Percentiles rank a stretch among this genome's conserved stretches.
These are phyloP conservation scores for Rhexocercosporidium sp. DNA, from an alignment of 2,329 filamentous ascomycete species.

Conservation along the genomic window DNA sequence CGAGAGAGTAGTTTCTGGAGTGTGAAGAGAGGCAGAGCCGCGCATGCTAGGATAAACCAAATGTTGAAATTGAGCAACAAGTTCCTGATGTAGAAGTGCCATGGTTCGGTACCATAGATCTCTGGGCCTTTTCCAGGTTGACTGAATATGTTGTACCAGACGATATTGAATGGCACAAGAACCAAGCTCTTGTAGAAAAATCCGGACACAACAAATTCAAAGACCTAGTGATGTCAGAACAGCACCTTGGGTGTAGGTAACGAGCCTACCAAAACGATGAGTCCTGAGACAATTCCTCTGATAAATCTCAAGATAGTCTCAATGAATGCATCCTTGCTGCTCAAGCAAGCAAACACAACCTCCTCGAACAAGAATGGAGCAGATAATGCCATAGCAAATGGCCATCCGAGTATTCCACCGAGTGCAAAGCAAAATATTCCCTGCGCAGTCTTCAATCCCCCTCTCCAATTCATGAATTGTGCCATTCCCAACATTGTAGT, in stretches of 20 bases:
- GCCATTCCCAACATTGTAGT: conserved; percentile 83
- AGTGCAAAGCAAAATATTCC: conserved; percentile 92
- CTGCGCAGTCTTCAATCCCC: conserved; percentile 76
- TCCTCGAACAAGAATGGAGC: conserved; percentile 85
- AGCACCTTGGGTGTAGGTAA: no score
- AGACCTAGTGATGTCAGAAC: conserved; percentile 53
- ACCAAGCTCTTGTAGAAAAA: conserved; percentile 84
- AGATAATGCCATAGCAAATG: conserved; percentile 84
- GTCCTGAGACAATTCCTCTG: conserved; percentile 62
- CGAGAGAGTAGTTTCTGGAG: conserved; percentile 71
- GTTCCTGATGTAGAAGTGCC: conserved; percentile 96
- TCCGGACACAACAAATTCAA: conserved; percentile 75
- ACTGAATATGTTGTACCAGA: conserved; percentile 93
- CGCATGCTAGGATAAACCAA: conserved; percentile 83
- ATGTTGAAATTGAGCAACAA: conserved; percentile 92
- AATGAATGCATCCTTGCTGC: conserved; percentile 62
- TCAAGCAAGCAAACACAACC: conserved; percentile 59
- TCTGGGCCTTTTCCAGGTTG: conserved; percentile 79
- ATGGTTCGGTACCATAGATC: conserved; percentile 94
- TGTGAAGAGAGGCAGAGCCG: conserved; percentile 75
- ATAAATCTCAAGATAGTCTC: conserved; percentile 65
- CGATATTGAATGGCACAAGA: conserved; percentile 87
- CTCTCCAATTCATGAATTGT: conserved; percentile 88
- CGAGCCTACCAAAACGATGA: conserved; percentile 40
- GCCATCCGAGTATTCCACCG: conserved; percentile 89